A percentile compares a stretch with the other conserved stretches of the same genome.
Evolutionary conservation across 2,329 filamentous ascomycete species (phyloP).

Genomic region (Xylaria sp.): DNA sequence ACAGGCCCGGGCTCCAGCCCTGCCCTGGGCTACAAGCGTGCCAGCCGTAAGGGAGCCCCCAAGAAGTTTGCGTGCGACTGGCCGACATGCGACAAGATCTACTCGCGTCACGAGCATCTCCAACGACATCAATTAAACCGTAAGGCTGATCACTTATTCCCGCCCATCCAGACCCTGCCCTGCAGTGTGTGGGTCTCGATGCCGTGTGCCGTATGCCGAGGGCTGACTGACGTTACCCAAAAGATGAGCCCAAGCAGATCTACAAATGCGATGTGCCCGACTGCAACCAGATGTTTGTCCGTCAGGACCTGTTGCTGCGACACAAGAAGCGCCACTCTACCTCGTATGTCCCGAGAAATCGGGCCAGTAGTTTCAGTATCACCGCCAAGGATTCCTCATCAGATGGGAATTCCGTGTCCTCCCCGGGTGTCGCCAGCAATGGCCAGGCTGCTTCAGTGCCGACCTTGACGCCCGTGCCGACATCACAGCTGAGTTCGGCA

Average conservation of each 20-base stretch:
- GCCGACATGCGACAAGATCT: slow-evolving; percentile 79
- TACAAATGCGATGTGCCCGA: slow-evolving; percentile 79
- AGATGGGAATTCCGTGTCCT: slow-evolving; percentile 45
- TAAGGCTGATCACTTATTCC: slow-evolving; percentile 51
- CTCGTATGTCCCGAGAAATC: slow-evolving; percentile 61
- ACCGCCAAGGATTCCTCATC: slow-evolving; percentile 44
- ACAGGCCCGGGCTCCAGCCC: slow-evolving; percentile 38
- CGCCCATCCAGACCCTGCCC: not conserved
- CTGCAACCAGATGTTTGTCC: slow-evolving; percentile 80
- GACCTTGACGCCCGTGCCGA: slow-evolving; percentile 10
- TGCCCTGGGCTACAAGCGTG: slow-evolving; percentile 58
- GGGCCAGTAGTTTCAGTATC: slow-evolving; percentile 59
- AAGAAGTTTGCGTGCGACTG: slow-evolving; percentile 71
- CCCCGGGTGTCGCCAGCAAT: slow-evolving; percentile 37
- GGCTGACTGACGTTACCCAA: slow-evolving; percentile 38
- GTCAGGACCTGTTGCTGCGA: slow-evolving; percentile 77
- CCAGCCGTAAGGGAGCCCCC: slow-evolving; percentile 62
- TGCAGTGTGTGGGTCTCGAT: slow-evolving; percentile 26
- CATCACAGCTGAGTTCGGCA: not conserved
- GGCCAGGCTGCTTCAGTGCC: slow-evolving; percentile 22
- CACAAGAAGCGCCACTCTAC: slow-evolving; percentile 73
- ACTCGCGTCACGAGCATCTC: slow-evolving; percentile 82
- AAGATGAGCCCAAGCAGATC: slow-evolving; percentile 83
- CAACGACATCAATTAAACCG: slow-evolving; percentile 86
- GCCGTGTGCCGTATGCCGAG: slow-evolving; percentile 10